Conservation (phyloP, 306 rosid genomes). For the Castanospermum australe region DNA sequence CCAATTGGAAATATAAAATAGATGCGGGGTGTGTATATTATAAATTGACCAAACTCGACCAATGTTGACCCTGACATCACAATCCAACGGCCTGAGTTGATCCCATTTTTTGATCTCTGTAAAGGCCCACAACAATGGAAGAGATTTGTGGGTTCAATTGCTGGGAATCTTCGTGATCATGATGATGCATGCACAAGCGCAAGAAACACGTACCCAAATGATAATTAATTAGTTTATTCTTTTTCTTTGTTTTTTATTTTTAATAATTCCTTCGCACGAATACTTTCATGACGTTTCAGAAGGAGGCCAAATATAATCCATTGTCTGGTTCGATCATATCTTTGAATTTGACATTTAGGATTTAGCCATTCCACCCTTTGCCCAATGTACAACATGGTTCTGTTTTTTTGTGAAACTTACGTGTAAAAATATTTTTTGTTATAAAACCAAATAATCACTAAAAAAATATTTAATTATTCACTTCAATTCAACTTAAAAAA, state of each 20-base stretch:
- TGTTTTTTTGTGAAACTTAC: not conserved
- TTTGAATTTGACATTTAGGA: slow-evolving; percentile 45
- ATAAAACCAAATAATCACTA: no score
- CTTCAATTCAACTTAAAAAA: not conserved
- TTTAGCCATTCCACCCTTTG: not conserved
- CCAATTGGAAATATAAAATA: not conserved
- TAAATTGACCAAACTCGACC: slow-evolving; percentile 51
- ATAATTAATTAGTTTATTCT: not conserved
- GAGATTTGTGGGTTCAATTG: slow-evolving; percentile 30
- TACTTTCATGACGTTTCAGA: slow-evolving; percentile 28
- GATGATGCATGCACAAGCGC: slow-evolving; percentile 28
- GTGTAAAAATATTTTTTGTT: not conserved
- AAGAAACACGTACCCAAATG: slow-evolving; percentile 25
- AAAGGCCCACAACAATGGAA: slow-evolving; percentile 18
- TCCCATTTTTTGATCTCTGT: not conserved
- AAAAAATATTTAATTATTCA: no score
- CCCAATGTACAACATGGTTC: slow-evolving; percentile 37
- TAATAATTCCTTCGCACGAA: slow-evolving; percentile 18
- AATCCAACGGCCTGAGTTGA: slow-evolving; percentile 43
- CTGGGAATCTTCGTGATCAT: slow-evolving; percentile 46
- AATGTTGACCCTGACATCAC: slow-evolving; percentile 36
- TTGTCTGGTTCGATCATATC: slow-evolving; percentile 41
- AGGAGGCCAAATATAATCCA: slow-evolving; percentile 30
- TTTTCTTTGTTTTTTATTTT: not conserved
- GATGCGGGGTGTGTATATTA: not conserved